Conservation (phyloP, 495 filamentous ascomycete genomes). For the Penicillium angulare region DNA sequence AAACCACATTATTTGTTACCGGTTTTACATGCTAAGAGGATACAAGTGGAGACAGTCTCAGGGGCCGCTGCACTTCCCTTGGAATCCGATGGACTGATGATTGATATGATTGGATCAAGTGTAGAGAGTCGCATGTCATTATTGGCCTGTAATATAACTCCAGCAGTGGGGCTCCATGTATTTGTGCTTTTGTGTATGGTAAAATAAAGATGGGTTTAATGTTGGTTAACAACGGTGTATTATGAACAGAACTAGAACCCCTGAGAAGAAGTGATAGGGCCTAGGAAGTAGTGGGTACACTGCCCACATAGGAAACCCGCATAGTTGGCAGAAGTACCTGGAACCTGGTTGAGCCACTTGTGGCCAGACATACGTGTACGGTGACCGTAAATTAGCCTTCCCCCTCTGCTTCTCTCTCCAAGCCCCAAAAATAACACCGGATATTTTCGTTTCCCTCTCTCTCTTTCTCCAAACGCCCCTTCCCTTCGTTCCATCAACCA, state of each 20-base stretch:
- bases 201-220: neutral
- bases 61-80: constrained; percentile 32
- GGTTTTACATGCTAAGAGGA: constrained; percentile 10
- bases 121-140: neutral
- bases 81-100: constrained; percentile 23
- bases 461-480: constrained; percentile 22
- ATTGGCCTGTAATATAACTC: too few species aligned
- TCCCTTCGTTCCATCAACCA: constrained; percentile 32
- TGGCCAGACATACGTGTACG: too few species aligned
- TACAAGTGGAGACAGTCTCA: constrained; percentile 27
- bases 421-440: constrained; percentile 42
- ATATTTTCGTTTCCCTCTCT: constrained; percentile 31
- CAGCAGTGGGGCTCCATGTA: too few species aligned
- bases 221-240: constrained; percentile 14
- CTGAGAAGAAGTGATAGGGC: constrained; percentile 2
- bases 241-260: neutral
- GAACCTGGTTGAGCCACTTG: too few species aligned
- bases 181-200: neutral
- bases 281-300: constrained; percentile 12
- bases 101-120: constrained; percentile 11
- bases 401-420: constrained; percentile 8
- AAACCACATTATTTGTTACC: constrained; percentile 25
- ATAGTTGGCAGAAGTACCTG: constrained; percentile 14
- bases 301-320: neutral
- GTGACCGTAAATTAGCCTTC: constrained; percentile 34